Conservation (phyloP, 345 rosid species). For the Melaleuca quinquenervia region DNA sequence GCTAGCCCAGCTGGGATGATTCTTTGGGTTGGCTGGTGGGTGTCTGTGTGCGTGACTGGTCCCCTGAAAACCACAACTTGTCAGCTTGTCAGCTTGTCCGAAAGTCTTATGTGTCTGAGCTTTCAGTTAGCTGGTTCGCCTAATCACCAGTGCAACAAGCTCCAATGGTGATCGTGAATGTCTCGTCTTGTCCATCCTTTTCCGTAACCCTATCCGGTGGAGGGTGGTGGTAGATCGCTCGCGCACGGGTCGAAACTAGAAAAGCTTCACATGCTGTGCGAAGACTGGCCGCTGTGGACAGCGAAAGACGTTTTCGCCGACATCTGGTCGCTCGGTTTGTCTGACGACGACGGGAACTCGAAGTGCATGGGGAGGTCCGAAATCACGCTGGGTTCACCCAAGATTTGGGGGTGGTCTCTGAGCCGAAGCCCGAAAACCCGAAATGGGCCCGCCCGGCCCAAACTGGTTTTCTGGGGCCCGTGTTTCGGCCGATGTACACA, state of each 20-base stretch:
- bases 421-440: neutral
- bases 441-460: neutral
- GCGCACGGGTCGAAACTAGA: neutral
- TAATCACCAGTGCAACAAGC: neutral
- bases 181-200: neutral
- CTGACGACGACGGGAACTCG: neutral
- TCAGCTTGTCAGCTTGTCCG: neutral
- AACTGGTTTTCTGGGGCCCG: neutral
- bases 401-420: neutral
- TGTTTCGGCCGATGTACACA: neutral
- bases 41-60: neutral
- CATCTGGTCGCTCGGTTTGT: neutral
- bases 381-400: too few species aligned
- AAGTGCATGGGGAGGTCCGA: neutral
- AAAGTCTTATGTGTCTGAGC: neutral
- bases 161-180: neutral
- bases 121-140: neutral
- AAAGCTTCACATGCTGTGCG: neutral
- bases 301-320: neutral
- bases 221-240: neutral
- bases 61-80: neutral
- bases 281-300: neutral
- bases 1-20: neutral
- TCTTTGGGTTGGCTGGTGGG: neutral
- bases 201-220: neutral